Evolutionary conservation across 345 rosid genomes (phyloP), one percentile per base, ranked within the genome.

Genomic region (Acer saccharum): DNA sequence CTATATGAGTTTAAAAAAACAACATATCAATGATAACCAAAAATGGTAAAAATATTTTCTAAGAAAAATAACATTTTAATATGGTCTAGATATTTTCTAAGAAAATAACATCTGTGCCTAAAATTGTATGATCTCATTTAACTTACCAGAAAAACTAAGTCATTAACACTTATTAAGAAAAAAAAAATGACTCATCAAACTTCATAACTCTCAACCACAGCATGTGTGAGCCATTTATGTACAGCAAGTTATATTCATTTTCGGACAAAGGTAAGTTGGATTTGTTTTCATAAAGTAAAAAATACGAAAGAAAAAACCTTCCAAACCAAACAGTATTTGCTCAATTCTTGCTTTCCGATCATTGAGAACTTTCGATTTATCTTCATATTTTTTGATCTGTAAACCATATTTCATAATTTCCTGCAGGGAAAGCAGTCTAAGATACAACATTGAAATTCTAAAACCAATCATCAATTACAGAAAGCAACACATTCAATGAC

Each of bases 241-340:
- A 50, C 13, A 50, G 5, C 55, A 14, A 50, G 1, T 50, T 50
- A 16, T 16, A 46, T 14, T 39, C n/a, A 16, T 2, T 62, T 44
- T 12, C 17, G 20, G 10, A 29, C n/a, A 16, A 10, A 1, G 17
- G 52, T 6, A 4, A 9, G 43, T 41, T 21, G 41, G 14, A 61
- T 39, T 72, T 6, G 27, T 60, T 61, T 73, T 23, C 68, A 43
- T 9, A 69, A 18, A 71, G 65, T 27, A 25, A 65, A 57, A 21
- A 44, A 0, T 11, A 17, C 12, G 32, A 46, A 10, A 65, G 72
- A n/a, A 6, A 29, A 70, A 79, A 93, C 97, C 98, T 86, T 89
- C 79, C 78, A 86, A 78, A 7, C 9, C 25, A 48, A 60, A 68
- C 46, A 88, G 43, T 11, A 46, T 71, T 72, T 65, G 77, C 80